phyloP scores from a whole-genome alignment of 768 basidiomycete genomes.

The Tricholoma bakamatsutake region DNA sequence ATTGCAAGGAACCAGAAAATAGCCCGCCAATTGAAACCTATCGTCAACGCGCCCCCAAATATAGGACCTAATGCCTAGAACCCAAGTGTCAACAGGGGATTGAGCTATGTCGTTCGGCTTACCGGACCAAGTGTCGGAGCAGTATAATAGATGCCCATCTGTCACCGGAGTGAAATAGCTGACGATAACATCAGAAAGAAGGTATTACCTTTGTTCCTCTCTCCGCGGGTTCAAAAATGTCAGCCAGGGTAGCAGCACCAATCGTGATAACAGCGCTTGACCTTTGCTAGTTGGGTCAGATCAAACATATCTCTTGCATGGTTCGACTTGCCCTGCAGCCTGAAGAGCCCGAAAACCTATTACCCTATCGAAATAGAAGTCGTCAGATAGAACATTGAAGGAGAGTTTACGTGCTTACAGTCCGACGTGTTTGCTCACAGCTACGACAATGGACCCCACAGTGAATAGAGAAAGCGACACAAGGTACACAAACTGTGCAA shows the following conservation, averaged over 20 bases:
- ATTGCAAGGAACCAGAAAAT: conserved; percentile 80
- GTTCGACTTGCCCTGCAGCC: conserved; percentile 47
- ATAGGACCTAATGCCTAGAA: conserved; percentile 57
- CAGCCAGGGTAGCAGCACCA: conserved; percentile 74
- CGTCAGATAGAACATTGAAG: background rate
- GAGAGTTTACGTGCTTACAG: conserved; percentile 25
- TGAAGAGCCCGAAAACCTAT: conserved; percentile 70
- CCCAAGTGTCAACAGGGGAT: background rate
- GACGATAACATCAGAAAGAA: background rate
- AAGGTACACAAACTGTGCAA: conserved; percentile 46
- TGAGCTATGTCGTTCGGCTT: conserved; percentile 6
- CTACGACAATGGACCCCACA: conserved; percentile 51
- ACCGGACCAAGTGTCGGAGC: conserved; percentile 73
- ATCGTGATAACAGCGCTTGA: conserved; percentile 34
- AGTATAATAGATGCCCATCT: conserved; percentile 78
- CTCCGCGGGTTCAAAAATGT: conserved; percentile 70
- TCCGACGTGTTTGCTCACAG: conserved; percentile 46
- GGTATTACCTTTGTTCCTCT: conserved; percentile 54
- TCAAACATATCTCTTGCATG: background rate
- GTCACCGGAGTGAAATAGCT: background rate
- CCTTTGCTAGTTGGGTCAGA: background rate
- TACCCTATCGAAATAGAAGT: conserved; percentile 27
- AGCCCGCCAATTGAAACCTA: conserved; percentile 70
- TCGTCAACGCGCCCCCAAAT: conserved; percentile 62
- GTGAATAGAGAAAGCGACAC: conserved; percentile 46